These are phyloP conservation scores for Lyophyllum semitale DNA, from an alignment of 768 basidiomycete genomes.

Conservation along the genomic window DNA sequence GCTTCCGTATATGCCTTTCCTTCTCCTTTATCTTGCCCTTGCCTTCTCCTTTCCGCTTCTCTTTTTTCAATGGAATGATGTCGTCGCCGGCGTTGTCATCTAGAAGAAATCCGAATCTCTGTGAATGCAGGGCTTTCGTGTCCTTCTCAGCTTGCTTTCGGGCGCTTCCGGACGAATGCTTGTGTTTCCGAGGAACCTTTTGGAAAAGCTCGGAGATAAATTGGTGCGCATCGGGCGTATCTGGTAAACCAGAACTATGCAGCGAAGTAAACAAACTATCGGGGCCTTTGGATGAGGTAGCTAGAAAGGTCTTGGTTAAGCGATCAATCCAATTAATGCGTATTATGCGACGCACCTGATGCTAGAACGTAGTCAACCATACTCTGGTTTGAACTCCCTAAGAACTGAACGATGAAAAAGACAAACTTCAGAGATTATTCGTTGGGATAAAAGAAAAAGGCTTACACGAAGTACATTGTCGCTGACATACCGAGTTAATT, in stretches of 20 bases:
- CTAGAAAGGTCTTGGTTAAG: slow-evolving; percentile 33
- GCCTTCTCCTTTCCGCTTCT: slow-evolving; percentile 48
- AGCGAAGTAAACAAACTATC: slow-evolving; percentile 79
- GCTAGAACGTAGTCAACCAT: slow-evolving; percentile 88
- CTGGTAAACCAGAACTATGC: slow-evolving; percentile 75
- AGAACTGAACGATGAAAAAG: slow-evolving; percentile 65
- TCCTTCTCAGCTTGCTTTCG: slow-evolving; percentile 78
- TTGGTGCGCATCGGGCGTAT: slow-evolving; percentile 74
- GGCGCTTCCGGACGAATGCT: slow-evolving; percentile 46
- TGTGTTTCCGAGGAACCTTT: slow-evolving; percentile 78
- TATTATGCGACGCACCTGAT: slow-evolving; percentile 54
- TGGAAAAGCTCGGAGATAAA: slow-evolving; percentile 80
- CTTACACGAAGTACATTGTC: slow-evolving; percentile 75
- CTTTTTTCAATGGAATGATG: slow-evolving; percentile 42
- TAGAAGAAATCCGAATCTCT: slow-evolving; percentile 80
- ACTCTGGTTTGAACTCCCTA: slow-evolving; percentile 81
- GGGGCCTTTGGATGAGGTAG: slow-evolving; percentile 81
- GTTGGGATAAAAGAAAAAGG: slow-evolving; percentile 3
- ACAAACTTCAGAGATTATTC: neutral
- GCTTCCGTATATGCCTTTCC: slow-evolving; percentile 72
- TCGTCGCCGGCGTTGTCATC: slow-evolving; percentile 66
- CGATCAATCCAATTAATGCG: slow-evolving; percentile 7
- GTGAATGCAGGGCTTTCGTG: slow-evolving; percentile 63
- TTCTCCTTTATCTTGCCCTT: slow-evolving; percentile 48
- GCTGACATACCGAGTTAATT: slow-evolving; percentile 72